Evolutionary conservation across 768 basidiomycete species (phyloP), one percentile per base, ranked within the genome.

Genomic region (Termitomyces sp.): DNA sequence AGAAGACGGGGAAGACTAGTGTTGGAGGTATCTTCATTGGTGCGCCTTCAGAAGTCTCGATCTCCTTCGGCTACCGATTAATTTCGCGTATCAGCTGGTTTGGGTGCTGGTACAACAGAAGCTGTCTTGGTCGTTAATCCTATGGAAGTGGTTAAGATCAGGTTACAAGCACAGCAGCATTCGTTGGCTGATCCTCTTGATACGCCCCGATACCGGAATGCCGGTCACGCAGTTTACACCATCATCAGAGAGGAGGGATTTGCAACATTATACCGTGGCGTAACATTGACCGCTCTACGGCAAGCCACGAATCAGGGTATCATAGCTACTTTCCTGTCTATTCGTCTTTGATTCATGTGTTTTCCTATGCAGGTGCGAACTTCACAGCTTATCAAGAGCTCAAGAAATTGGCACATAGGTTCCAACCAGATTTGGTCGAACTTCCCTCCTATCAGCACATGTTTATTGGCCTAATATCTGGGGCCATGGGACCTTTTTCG

Each of bases 121-220:
- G 97, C 95, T 2, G 84, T 99, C 18, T 79, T 86, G 16, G 93
- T 99, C 47, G 97, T 99, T 12, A 96, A 91, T 47, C 97, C 97
- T 0, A 98, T 99, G 97, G 97, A 99, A 70, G 97, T 98, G 20
- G 92, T 99, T 70, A 98, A 98, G 80, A 98, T 99, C 69, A 85
- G 97, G 30, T 76, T 99, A 66, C 97, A 99, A 74, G 96, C 97
- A 3, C 97, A 99, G 69, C 89, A 91, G 68, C 97, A 98, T 73
- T 98, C 96, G 22, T 80, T 99, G 50, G 93, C 95, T 7, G 97
- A 99, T 73, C 97, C 97, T 37, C 75, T 96, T 55, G 97, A 99
- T 68, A 78, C 84, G 16, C 97, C 97, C 4, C 83, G 90, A 72
- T 99, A 99, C 73, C 83, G 96, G 30, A 98, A 97, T 75, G 97